Conservation (phyloP, 1,139 yeast genomes). For the Yamadazyma sp. region DNA sequence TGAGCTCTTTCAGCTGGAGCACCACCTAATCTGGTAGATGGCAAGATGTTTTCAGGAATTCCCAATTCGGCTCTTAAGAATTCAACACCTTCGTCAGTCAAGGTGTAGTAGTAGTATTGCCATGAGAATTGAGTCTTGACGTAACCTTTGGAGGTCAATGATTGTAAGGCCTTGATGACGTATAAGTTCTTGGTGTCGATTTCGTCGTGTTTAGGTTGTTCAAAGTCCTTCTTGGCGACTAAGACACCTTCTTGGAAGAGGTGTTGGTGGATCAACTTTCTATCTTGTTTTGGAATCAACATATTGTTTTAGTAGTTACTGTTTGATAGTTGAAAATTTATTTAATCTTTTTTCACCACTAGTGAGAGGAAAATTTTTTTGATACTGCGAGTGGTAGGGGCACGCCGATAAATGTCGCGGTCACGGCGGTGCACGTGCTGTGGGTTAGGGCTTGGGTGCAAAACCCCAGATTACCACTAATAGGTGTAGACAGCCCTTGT, state of each 20-base stretch:
- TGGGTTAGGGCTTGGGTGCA: constrained; percentile 7
- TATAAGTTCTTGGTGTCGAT: constrained; percentile 96
- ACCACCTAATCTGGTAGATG: constrained; percentile 96
- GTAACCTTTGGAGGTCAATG: constrained; percentile 97
- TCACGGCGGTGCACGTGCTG: constrained; percentile 10
- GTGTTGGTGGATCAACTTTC: constrained; percentile 99
- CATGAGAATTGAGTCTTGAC: constrained; percentile 99
- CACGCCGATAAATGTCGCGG: constrained; percentile 2
- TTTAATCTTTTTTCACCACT: constrained; percentile 11
- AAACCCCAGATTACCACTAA: not conserved
- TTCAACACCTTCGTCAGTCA: constrained; percentile 99
- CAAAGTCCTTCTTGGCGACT: constrained; percentile 98
- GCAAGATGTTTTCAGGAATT: constrained; percentile 98
- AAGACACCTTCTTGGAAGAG: constrained; percentile 99
- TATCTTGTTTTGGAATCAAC: constrained; percentile 99
- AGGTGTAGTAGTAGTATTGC: constrained; percentile 99
- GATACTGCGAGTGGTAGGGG: constrained; percentile 2
- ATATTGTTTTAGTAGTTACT: constrained; percentile 46
- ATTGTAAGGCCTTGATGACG: constrained; percentile 99
- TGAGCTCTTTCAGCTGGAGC: constrained; percentile 83
- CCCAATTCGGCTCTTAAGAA: constrained; percentile 97
- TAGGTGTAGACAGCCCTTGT: no score
- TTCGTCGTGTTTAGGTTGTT: constrained; percentile 97
- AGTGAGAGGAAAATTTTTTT: constrained; percentile 12
- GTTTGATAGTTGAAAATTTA: constrained; percentile 14